phyloP scores from a whole-genome alignment of 441 rosid genomes.

The Populus hybrid region DNA sequence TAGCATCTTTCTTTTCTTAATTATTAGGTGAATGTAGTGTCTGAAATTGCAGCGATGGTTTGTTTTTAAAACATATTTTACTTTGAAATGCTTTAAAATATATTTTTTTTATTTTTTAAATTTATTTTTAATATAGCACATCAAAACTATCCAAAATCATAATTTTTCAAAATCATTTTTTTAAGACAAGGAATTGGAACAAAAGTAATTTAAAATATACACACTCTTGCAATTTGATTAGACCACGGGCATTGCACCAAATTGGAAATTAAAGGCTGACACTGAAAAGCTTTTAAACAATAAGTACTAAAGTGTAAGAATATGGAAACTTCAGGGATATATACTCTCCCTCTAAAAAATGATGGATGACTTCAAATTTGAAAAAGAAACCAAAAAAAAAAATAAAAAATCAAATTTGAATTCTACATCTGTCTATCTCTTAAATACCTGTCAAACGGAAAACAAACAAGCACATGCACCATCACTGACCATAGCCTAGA shows the following conservation, averaged over 20 bases:
- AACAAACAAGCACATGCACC: not conserved
- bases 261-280: not conserved
- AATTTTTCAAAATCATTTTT: too few relatives aligned
- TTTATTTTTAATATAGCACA: too few relatives aligned
- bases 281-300: not conserved
- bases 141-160: too few relatives aligned
- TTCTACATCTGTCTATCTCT: not conserved
- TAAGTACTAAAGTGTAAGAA: not conserved
- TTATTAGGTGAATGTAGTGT: too few relatives aligned
- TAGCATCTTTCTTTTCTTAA: too few relatives aligned
- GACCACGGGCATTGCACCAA: not conserved
- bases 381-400: not conserved
- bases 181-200: too few relatives aligned
- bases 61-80: too few relatives aligned
- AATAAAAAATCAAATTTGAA: not conserved
- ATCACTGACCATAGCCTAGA: not conserved
- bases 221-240: not conserved
- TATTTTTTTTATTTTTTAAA: too few relatives aligned
- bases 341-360: not conserved
- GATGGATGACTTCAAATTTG: not conserved
- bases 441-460: not conserved
- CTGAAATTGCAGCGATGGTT: rapidly evolving
- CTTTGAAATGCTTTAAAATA: too few relatives aligned
- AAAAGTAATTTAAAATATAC: too few relatives aligned
- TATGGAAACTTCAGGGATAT: not conserved